These are phyloP conservation scores for Blastobotrys serpentis DNA, from an alignment of 1,139 yeast genomes.

Conservation along the genomic window DNA sequence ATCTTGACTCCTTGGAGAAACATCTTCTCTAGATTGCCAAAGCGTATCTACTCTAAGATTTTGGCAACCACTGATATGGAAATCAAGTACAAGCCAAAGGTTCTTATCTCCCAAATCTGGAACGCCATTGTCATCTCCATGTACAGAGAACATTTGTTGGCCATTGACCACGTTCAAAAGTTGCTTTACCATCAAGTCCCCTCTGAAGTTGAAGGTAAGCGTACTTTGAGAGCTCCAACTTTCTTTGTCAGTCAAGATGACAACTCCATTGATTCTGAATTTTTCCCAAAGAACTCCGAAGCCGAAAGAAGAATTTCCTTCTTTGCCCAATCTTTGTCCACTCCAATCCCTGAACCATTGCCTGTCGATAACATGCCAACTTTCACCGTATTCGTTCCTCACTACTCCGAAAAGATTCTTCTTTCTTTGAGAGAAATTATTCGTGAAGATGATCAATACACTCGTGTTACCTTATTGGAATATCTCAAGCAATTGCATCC, in stretches of 20 bases:
- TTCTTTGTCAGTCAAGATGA: conserved; percentile 80
- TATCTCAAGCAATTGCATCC: conserved; percentile 97
- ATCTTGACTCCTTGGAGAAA: conserved; percentile 87
- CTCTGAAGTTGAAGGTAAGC: conserved; percentile 39
- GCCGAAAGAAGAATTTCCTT: conserved; percentile 80
- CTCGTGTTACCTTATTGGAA: conserved; percentile 93
- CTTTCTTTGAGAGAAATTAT: conserved; percentile 93
- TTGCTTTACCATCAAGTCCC: conserved; percentile 52
- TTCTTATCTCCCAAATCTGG: conserved; percentile 72
- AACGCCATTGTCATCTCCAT: conserved; percentile 71
- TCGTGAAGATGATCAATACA: conserved; percentile 97
- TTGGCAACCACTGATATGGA: conserved; percentile 50
- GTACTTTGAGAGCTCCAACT: conserved; percentile 49
- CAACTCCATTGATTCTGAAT: conserved; percentile 41
- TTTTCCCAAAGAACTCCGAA: conserved; percentile 60
- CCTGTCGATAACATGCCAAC: conserved; percentile 76
- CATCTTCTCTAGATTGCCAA: conserved; percentile 70
- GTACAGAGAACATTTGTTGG: conserved; percentile 75
- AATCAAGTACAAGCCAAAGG: conserved; percentile 45
- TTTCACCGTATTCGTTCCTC: conserved; percentile 84
- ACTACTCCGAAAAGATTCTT: conserved; percentile 73
- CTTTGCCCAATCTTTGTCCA: conserved; percentile 83
- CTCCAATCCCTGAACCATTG: conserved; percentile 71
- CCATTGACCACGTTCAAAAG: conserved; percentile 61
- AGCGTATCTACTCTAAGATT: conserved; percentile 66